Evolutionary conservation across 257 asterid species (phyloP), one percentile per base, ranked within the genome.

Genomic region (Ballota nigra): DNA sequence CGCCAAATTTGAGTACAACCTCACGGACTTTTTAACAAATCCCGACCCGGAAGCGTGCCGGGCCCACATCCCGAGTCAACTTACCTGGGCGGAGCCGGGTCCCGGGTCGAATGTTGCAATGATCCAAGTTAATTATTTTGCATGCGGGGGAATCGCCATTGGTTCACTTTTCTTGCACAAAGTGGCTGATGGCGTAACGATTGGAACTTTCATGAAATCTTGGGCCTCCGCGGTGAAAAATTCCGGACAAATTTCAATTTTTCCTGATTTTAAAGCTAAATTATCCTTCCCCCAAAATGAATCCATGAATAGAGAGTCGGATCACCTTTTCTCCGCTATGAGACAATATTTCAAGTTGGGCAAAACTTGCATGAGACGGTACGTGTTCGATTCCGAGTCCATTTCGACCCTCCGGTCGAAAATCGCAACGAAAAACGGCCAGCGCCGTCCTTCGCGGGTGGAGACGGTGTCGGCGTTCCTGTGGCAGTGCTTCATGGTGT

Each of bases 121-220:
- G 81, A 15, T 82, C 70, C 85, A 84, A 22, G 53, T 82, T 6
- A 84, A 75, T 69, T 49, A 47, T 24, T 85, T 80, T 18, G 75
- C 45, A 0, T 82, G 87, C 8, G 89, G 89, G 0, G 85, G 83
- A 6, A 12, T 85, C 1, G 85, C 80, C 1, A 31, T 85, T 12
- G 82, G 84, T 6, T 43, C 79, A 0, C 77, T 80, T 23, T 70
- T 82, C 59, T 31, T 75, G 33, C 89, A 85, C 40, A 76, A 78
- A 23, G 74, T 82, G 4, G 76, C 73, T 0, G 89, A 85, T 36
- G 89, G 85, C 1, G 76, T 56, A 0, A 24, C 84, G 0, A 26
- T 76, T 3, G 82, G 78, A 3, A 58, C 79, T 2, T 82, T 85
- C 57, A 66, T 82, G 79, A 82, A 83, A 51, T 55, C 77, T 1